Percentiles rank a stretch among this genome's conserved stretches.
Evolutionary conservation across 495 filamentous ascomycete species (phyloP).

Genomic region (Penicillium egyptiacum): DNA sequence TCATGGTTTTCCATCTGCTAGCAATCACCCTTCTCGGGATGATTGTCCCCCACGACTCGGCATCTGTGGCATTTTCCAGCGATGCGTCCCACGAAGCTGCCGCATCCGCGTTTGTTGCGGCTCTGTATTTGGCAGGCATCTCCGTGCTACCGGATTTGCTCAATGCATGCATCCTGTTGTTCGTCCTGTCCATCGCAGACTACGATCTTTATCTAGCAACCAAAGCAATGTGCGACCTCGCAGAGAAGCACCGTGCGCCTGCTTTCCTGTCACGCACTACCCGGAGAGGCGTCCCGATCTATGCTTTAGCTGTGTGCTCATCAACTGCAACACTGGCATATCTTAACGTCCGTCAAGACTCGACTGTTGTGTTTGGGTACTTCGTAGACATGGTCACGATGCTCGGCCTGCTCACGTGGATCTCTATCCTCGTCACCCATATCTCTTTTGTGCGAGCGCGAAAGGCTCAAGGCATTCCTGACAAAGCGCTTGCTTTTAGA

Average conservation of each 20-base stretch:
- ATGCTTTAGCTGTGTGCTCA: slow-evolving; percentile 59
- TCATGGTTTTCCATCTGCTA: slow-evolving; percentile 72
- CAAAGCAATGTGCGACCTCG: slow-evolving; percentile 72
- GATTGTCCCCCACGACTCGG: slow-evolving; percentile 52
- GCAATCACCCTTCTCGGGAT: slow-evolving; percentile 52
- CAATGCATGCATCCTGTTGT: slow-evolving; percentile 69
- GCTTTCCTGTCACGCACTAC: slow-evolving; percentile 65
- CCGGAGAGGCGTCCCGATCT: slow-evolving; percentile 68
- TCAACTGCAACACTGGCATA: slow-evolving; percentile 66
- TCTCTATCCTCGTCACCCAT: slow-evolving; percentile 76
- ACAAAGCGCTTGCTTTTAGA: slow-evolving; percentile 63
- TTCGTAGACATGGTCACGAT: slow-evolving; percentile 78
- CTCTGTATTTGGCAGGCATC: slow-evolving; percentile 52
- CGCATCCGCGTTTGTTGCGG: slow-evolving; percentile 62
- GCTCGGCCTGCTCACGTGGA: slow-evolving; percentile 66
- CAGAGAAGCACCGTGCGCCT: slow-evolving; percentile 69
- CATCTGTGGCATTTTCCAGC: slow-evolving; percentile 39
- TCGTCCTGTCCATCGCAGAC: slow-evolving; percentile 73
- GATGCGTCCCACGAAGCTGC: slow-evolving; percentile 32
- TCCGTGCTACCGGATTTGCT: slow-evolving; percentile 52
- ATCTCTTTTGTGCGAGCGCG: slow-evolving; percentile 73
- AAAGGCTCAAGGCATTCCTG: slow-evolving; percentile 63
- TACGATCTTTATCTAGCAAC: slow-evolving; percentile 62
- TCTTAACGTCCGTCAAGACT: slow-evolving; percentile 65
- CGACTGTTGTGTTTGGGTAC: slow-evolving; percentile 67